Evolutionary conservation across 352 stramenopile species (phyloP), one percentile per base, ranked within the genome.

Genomic region (Phytopythium ostracodes): DNA sequence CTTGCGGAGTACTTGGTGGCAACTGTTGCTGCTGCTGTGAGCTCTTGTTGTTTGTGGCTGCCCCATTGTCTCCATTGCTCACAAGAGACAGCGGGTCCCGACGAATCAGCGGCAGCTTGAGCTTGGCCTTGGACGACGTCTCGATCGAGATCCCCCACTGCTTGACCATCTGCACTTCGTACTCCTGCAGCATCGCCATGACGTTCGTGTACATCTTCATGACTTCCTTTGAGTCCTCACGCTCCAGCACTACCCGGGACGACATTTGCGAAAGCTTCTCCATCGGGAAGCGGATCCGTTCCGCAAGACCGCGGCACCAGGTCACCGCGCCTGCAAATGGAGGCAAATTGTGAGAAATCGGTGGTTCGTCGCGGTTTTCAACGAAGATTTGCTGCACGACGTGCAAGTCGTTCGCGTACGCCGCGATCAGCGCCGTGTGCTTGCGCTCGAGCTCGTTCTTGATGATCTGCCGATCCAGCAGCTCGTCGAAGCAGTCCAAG

Each of bases 121-220:
- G 79, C 58, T 96, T 96, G 0, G 78, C 75, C 40, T 92, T 92
- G 6, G 81, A 91, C 10, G 81, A 91, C 8, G 71, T 88, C 52
- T 94, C 86, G 29, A 94, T 89, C 8, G 81, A 91, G 35, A 88
- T 66, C 0, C 81, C 80, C 86, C 86, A 94, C 46, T 91, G 81
- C 55, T 91, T 84, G 35, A 94, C 80, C 55, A 84, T 92, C 46
- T 91, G 79, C n/a, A 89, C 77, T 42, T 94, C 81, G 58, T 87
- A 94, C 44, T 94, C 85, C 35, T 91, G 80, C 0, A 94, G 62
- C 72, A 90, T 88, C 1, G 81, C 88, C 59, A 96, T 78, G 7
- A 97, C 75, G 22, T 90, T 92, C 1, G 88, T 97, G 65, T 96
- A 97, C 60, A 94, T 66, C 71, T 97, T 96, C 56, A 96, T 88